phyloP scores from a whole-genome alignment of 345 rosid genomes.

The Eucalyptus coolabah region DNA sequence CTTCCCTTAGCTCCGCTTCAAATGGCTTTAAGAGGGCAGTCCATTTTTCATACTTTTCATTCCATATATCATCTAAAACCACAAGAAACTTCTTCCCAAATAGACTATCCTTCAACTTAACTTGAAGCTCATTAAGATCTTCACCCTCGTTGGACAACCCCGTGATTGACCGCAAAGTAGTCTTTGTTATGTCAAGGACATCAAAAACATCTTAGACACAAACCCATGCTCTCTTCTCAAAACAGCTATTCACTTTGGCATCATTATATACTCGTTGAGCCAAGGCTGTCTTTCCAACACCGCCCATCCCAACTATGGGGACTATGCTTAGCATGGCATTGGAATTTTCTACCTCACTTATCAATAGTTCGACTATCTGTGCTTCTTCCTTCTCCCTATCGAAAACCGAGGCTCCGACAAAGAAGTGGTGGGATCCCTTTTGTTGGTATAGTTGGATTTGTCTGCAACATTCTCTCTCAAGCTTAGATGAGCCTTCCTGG shows the following conservation, averaged over 20 bases:
- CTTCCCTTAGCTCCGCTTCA: neutral
- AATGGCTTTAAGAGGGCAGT: neutral
- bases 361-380: neutral
- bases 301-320: neutral
- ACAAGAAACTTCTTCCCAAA: too few species aligned
- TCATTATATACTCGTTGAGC: neutral
- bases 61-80: too few species aligned
- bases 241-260: neutral
- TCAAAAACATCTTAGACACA: neutral
- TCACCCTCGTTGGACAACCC: too few species aligned
- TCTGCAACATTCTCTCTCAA: neutral
- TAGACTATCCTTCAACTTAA: too few species aligned
- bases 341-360: accelerated
- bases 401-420: neutral
- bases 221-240: neutral
- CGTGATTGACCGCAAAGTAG: too few species aligned
- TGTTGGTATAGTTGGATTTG: accelerated
- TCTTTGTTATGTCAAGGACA: neutral
- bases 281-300: neutral
- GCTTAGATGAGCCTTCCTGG: accelerated
- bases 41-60: neutral
- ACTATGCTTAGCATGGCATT: neutral
- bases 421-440: neutral
- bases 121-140: too few species aligned
- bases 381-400: neutral